Evolutionary conservation across 1,284 basidiomycete genomes (phyloP).

Genomic region (Papiliotrema fonsecae): DNA sequence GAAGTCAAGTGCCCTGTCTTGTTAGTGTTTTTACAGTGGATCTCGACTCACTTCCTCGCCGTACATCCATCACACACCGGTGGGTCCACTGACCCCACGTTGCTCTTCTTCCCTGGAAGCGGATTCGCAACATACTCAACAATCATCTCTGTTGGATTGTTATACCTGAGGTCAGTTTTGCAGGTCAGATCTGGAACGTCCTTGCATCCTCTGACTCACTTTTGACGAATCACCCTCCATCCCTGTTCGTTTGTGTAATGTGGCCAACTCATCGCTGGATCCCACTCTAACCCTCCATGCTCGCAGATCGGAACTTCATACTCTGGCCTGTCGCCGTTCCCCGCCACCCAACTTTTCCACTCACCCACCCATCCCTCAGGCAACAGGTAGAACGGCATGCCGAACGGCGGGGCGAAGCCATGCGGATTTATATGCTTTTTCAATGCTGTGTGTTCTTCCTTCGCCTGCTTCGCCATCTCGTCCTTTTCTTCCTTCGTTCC

Average conservation of each 20-base stretch:
- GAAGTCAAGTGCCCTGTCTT: constrained; percentile 15
- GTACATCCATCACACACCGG: constrained; percentile 17
- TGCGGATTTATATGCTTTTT: constrained; percentile 3
- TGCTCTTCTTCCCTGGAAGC: constrained; percentile 5
- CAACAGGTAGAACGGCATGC: constrained; percentile 22
- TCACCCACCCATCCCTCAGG: constrained; percentile 16
- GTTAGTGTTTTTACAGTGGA: neutral
- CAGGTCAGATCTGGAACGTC: no score
- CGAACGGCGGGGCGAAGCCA: constrained; percentile 7
- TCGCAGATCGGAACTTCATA: constrained; percentile 23
- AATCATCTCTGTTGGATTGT: neutral
- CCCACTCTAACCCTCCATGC: constrained; percentile 36
- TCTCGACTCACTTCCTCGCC: constrained; percentile 6
- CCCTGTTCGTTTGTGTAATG: constrained; percentile 16
- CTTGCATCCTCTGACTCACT: constrained; percentile 13
- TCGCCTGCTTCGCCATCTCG: constrained; percentile 1
- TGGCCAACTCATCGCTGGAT: constrained; percentile 23
- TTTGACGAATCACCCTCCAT: constrained; percentile 19
- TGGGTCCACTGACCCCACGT: constrained; percentile 3
- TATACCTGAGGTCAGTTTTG: no score
- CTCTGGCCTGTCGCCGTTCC: constrained; percentile 4
- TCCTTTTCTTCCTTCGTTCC: neutral
- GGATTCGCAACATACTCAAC: constrained; percentile 13
- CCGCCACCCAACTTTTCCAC: constrained; percentile 18
- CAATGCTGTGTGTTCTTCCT: constrained; percentile 9